Base-by-base conservation (phyloP, 257 asterid species). In the Pogostemon cablin region DNA sequence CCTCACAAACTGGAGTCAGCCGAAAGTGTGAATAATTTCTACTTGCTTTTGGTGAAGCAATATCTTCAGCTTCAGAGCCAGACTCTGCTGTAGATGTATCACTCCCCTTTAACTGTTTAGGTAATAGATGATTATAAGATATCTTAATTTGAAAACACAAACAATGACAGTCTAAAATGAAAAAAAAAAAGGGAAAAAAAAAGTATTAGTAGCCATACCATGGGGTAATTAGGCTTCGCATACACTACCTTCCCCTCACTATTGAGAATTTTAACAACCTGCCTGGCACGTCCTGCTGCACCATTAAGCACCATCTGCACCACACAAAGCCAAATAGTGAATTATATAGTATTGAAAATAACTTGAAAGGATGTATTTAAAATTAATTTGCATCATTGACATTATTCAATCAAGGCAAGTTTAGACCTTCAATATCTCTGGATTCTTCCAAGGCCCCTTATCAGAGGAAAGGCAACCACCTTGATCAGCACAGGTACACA, bases 201-300 rank as follows among this genome's bases (percentile, higher is more conserved):
- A 39, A 39, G 56, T 9, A n/a, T 50, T 8, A 34, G 66, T 61
- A 57, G 15, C 7, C 81, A 72, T 86, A 95, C 98, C 93, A 69
- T 80, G 49, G 86, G 81, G 69, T 81, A 86, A 35, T 84, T 91
- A 76, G 99, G 98, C 81, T 91, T 95, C 53, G 93, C 99, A 76
- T 88, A 90, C 17, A 95, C 96, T 47, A 95, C 88, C 86, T 92
- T 95, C 65, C 99, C 99, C 46, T 90, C 98, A 70, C 96, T 88
- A 83, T 87, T 92, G 75, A 90, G 32, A 79, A 95, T 89, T 79
- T 95, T 95, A 71, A 95, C 90, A 41, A 91, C 91, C 85, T 95
- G 99, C 83, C 88, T 90, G 68, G 87, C 86, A 75, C 92, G 91
- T 2, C 89, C 80, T 32, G 97, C 85, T 85, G 88, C 95, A 67